Conservation (phyloP, 73 alveolate species). For the Tetrahymena thermophila region DNA sequence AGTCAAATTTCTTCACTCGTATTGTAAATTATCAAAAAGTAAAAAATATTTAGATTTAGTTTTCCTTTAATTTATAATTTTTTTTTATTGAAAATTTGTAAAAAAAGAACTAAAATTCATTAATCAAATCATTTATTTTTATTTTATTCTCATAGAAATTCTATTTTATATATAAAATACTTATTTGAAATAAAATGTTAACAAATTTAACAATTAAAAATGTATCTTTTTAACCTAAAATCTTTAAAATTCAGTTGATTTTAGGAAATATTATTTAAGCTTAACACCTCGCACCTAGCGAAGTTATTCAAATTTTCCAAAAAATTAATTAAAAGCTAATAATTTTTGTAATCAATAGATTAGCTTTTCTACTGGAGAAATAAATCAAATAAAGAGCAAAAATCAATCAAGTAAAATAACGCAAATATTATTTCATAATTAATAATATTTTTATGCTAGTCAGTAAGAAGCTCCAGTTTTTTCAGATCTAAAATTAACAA, state of each 20-base stretch:
- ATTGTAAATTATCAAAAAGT: background rate
- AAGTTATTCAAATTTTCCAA: background rate
- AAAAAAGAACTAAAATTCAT: background rate
- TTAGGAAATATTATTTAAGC: too few relatives aligned
- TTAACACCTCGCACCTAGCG: too few relatives aligned
- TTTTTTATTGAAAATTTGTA: background rate
- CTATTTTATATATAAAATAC: background rate
- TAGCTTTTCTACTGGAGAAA: background rate
- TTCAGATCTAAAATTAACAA: background rate
- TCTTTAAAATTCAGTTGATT: background rate
- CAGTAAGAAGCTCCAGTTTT: background rate
- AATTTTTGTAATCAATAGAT: background rate
- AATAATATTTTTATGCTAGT: too few relatives aligned
- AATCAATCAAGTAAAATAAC: background rate
- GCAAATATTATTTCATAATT: background rate
- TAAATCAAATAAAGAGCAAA: too few relatives aligned
- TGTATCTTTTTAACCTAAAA: too few relatives aligned
- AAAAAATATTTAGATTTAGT: too few relatives aligned
- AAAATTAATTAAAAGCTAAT: background rate
- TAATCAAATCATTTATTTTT: too few relatives aligned
- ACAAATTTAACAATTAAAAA: too few relatives aligned
- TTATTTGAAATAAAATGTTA: too few relatives aligned
- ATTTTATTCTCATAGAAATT: too few relatives aligned
- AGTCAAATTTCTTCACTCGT: too few relatives aligned
- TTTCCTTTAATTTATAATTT: background rate